Percentiles rank a stretch among this genome's conserved stretches.
These are phyloP conservation scores for Atractiella rhizophila DNA, from an alignment of 768 basidiomycete genomes.

Conservation along the genomic window DNA sequence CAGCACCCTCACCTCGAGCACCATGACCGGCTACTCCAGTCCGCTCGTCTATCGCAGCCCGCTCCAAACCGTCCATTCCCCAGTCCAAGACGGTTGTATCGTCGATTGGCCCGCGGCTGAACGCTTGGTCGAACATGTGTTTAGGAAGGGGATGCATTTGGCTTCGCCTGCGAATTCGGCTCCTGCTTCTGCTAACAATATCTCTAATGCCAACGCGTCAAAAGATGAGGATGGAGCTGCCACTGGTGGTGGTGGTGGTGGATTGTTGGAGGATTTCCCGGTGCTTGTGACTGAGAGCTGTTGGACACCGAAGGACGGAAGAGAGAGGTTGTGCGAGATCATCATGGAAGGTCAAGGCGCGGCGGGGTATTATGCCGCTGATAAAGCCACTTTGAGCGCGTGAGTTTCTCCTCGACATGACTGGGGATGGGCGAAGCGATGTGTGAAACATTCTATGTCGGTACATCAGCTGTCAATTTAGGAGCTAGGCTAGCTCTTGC, in stretches of 20 bases:
- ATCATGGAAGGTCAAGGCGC: slow-evolving; percentile 91
- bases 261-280: slow-evolving; percentile 57
- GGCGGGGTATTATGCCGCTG: slow-evolving; percentile 90
- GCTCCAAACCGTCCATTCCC: slow-evolving; percentile 66
- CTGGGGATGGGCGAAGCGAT: too few relatives aligned
- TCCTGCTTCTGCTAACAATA: neutral
- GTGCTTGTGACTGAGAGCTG: slow-evolving; percentile 79
- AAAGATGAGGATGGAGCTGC: slow-evolving; percentile 9
- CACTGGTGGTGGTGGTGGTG: too few relatives aligned
- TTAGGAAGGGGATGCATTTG: slow-evolving; percentile 19
- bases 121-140: slow-evolving; percentile 45
- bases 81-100: slow-evolving; percentile 52
- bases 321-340: slow-evolving; percentile 85
- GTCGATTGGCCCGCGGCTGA: slow-evolving; percentile 48
- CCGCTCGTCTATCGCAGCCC: slow-evolving; percentile 72
- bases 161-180: neutral
- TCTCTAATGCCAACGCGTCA: neutral
- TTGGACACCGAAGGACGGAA: slow-evolving; percentile 81
- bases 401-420: slow-evolving; percentile 26
- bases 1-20: slow-evolving; percentile 3
- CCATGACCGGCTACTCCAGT: slow-evolving; percentile 29
- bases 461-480: too few relatives aligned
- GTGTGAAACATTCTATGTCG: too few relatives aligned
- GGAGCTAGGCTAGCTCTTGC: too few relatives aligned
- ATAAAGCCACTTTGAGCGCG: slow-evolving; percentile 81